Percentiles rank a stretch among this genome's conserved stretches.
These are phyloP conservation scores for Exophiala alcalophila DNA, from an alignment of 2,329 filamentous ascomycete genomes.

Conservation along the genomic window DNA sequence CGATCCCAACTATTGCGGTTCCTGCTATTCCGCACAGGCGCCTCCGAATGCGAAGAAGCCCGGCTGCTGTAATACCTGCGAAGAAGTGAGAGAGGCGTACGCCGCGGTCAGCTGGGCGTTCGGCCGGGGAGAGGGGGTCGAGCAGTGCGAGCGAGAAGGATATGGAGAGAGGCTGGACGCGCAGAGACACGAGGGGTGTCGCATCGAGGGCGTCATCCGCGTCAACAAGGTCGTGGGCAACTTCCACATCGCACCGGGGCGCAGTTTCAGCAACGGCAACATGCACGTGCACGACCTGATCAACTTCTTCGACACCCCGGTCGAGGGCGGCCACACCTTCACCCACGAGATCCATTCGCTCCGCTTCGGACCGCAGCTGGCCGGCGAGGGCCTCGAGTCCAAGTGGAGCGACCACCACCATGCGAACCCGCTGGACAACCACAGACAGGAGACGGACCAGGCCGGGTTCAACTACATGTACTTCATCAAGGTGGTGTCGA, in stretches of 20 bases:
- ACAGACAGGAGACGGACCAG: slow-evolving; percentile 72
- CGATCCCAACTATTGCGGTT: slow-evolving; percentile 87
- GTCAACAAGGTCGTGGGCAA: slow-evolving; percentile 99
- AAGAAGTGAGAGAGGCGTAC: slow-evolving; percentile 94
- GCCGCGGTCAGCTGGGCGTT: slow-evolving; percentile 89
- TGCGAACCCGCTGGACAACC: slow-evolving; percentile 79
- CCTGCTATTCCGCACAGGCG: slow-evolving; percentile 80
- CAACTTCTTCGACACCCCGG: slow-evolving; percentile 79
- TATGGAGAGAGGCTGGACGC: slow-evolving; percentile 84
- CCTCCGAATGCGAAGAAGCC: slow-evolving; percentile 69
- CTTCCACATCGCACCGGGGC: slow-evolving; percentile 95
- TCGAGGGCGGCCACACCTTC: slow-evolving; percentile 75
- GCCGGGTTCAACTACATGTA: slow-evolving; percentile 97
- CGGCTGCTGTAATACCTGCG: slow-evolving; percentile 96
- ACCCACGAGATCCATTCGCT: slow-evolving; percentile 83
- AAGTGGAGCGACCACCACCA: slow-evolving; percentile 88
- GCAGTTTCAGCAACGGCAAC: slow-evolving; percentile 93
- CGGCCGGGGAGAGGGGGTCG: slow-evolving; percentile 83
- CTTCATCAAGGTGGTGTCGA: slow-evolving; percentile 97
- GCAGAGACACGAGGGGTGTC: slow-evolving; percentile 88
- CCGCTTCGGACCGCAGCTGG: slow-evolving; percentile 88
- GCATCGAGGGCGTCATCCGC: slow-evolving; percentile 83
- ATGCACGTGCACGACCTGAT: slow-evolving; percentile 97
- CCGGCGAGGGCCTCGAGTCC: slow-evolving; percentile 60
- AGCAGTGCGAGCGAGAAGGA: slow-evolving; percentile 93